phyloP scores from a whole-genome alignment of 345 rosid species.

The Cardamine occulta region DNA sequence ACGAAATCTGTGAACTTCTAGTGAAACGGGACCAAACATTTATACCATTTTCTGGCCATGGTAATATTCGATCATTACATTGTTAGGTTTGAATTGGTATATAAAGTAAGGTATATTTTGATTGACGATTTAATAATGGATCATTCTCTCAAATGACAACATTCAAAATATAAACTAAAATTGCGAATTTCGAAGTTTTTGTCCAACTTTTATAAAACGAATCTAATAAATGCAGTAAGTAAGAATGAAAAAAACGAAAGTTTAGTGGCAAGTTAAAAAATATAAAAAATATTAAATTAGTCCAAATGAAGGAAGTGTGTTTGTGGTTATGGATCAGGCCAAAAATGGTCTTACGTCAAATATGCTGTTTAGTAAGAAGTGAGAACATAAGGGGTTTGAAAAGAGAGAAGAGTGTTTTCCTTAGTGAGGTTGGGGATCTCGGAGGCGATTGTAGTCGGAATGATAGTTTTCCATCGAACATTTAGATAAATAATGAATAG shows the following conservation, averaged over 20 bases:
- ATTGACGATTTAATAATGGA: background rate
- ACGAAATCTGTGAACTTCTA: conserved; percentile 16
- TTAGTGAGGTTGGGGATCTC: no score
- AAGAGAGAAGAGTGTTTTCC: no score
- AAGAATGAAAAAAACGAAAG: background rate
- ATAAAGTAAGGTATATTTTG: background rate
- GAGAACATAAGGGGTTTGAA: background rate
- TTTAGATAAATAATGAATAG: no score
- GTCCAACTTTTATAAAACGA: background rate
- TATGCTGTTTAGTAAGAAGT: no score
- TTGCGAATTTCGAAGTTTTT: background rate
- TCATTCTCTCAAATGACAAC: background rate
- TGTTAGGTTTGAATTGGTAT: conserved; percentile 16
- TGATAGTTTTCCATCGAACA: no score
- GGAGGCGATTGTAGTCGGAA: no score
- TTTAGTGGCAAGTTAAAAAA: background rate
- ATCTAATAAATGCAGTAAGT: background rate
- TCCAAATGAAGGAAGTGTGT: no score
- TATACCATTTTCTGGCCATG: conserved; percentile 21
- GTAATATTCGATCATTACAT: conserved; percentile 21
- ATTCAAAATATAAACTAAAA: background rate
- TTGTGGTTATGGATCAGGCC: no score
- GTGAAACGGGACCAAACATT: conserved; percentile 35
- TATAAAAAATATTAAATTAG: no score
- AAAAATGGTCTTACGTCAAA: no score